These are phyloP conservation scores for Primulina eburnea DNA, from an alignment of 257 asterid species.

Conservation along the genomic window DNA sequence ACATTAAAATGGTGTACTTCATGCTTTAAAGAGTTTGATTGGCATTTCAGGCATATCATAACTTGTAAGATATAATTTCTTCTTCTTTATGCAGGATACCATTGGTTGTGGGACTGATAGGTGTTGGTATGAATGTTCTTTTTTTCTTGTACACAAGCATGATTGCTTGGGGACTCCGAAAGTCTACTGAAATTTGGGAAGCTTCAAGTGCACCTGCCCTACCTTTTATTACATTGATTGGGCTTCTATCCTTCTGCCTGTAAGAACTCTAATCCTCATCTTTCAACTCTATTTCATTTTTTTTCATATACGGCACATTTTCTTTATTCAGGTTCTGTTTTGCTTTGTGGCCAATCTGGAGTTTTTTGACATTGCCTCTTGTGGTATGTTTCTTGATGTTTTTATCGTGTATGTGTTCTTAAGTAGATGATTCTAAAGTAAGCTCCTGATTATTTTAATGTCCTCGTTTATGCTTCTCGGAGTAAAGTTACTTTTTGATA, in stretches of 20 bases:
- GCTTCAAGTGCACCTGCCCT: constrained; percentile 49
- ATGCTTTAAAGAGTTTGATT: neutral
- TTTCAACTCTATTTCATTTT: neutral
- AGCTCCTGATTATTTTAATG: neutral
- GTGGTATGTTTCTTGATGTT: constrained; percentile 36
- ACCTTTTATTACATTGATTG: constrained; percentile 48
- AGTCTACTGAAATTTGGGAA: constrained; percentile 52
- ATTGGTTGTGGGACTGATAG: constrained; percentile 49
- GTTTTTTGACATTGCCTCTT: constrained; percentile 57
- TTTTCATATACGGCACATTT: constrained; percentile 5
- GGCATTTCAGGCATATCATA: neutral
- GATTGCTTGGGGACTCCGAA: constrained; percentile 47
- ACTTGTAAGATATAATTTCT: constrained; percentile 6
- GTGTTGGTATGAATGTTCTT: constrained; percentile 42
- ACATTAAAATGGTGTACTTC: neutral
- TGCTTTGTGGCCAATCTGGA: constrained; percentile 68
- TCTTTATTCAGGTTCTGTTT: constrained; percentile 44
- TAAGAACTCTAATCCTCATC: constrained; percentile 28
- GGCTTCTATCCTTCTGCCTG: constrained; percentile 55
- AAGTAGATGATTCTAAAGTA: neutral
- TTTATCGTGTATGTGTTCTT: neutral
- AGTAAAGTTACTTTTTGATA: neutral
- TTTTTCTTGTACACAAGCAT: constrained; percentile 46
- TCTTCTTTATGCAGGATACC: constrained; percentile 45
- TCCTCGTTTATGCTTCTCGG: neutral